A percentile compares a stretch with the other conserved stretches of the same genome.
phyloP scores from a whole-genome alignment of 1,284 basidiomycete species.

The Pulchroboletus neoregius region DNA sequence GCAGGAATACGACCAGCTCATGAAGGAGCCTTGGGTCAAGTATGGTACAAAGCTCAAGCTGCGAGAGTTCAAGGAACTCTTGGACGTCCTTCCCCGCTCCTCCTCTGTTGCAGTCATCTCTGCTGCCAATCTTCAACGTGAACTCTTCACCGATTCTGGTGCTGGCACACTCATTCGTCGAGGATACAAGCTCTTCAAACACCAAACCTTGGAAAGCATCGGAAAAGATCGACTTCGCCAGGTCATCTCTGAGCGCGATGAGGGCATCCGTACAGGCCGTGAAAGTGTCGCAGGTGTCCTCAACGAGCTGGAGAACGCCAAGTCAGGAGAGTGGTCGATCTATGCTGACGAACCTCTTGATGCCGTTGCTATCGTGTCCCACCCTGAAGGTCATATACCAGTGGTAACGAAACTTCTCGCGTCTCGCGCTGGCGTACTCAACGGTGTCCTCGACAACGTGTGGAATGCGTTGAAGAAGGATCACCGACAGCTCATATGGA shows the following conservation, averaged over 20 bases:
- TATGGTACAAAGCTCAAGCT: constrained; percentile 99
- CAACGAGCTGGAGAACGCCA: constrained; percentile 72
- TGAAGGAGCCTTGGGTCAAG: constrained; percentile 99
- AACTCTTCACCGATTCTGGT: constrained; percentile 97
- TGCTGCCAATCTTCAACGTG: constrained; percentile 90
- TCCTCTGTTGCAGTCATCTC: constrained; percentile 99
- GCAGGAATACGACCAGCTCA: constrained; percentile 91
- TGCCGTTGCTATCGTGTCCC: constrained; percentile 90
- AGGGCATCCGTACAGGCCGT: constrained; percentile 82
- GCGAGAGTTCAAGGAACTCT: constrained; percentile 98
- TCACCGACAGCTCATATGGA: constrained; percentile 95
- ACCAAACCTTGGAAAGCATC: constrained; percentile 76
- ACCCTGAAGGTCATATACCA: constrained; percentile 85
- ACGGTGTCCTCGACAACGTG: constrained; percentile 96
- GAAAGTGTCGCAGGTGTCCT: constrained; percentile 90
- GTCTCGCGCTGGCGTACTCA: constrained; percentile 85
- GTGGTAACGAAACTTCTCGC: constrained; percentile 92
- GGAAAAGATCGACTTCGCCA: constrained; percentile 92
- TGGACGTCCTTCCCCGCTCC: constrained; percentile 96
- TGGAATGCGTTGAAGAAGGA: constrained; percentile 96
- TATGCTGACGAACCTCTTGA: constrained; percentile 98
- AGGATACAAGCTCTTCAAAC: constrained; percentile 96
- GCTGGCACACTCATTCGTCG: constrained; percentile 97
- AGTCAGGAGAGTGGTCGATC: constrained; percentile 69
- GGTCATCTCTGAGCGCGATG: constrained; percentile 91